Percentiles rank a stretch among this genome's conserved stretches.
Conservation (phyloP, 345 rosid species). For the Pelargonium nanum region DNA sequence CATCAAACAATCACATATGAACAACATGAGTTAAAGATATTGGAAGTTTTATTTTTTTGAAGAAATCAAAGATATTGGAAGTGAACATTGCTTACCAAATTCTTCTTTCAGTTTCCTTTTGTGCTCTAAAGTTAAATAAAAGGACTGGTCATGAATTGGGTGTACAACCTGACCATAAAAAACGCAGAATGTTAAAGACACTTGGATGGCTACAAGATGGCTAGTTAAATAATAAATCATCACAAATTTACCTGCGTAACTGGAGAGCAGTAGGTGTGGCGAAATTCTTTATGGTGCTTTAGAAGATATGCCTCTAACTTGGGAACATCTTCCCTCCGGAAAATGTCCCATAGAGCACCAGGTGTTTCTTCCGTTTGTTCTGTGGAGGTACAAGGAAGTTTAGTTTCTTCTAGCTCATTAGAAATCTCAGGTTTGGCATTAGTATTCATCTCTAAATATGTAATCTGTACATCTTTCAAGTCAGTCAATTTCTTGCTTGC, state of each 20-base stretch:
- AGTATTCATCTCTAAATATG: conserved; percentile 4
- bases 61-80: background rate
- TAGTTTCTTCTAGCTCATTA: conserved; percentile 5
- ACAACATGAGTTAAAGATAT: background rate
- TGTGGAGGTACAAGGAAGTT: background rate
- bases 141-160: conserved; percentile 79
- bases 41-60: too few species aligned
- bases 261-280: conserved; percentile 61
- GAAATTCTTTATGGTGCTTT: conserved; percentile 56
- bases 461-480: too few species aligned
- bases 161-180: conserved; percentile 42
- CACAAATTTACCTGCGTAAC: conserved; percentile 40
- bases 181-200: background rate
- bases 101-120: conserved; percentile 68
- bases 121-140: conserved; percentile 59
- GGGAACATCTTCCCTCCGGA: conserved; percentile 79
- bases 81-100: conserved; percentile 36
- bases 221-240: background rate
- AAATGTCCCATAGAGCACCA: conserved; percentile 93
- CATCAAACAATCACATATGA: background rate
- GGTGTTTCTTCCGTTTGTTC: conserved; percentile 18
- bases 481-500: background rate
- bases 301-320: conserved; percentile 59
- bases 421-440: conserved; percentile 4
- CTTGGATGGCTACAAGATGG: background rate